Evolutionary conservation across 768 basidiomycete species (phyloP).

Genomic region (Boletus rubropictus): DNA sequence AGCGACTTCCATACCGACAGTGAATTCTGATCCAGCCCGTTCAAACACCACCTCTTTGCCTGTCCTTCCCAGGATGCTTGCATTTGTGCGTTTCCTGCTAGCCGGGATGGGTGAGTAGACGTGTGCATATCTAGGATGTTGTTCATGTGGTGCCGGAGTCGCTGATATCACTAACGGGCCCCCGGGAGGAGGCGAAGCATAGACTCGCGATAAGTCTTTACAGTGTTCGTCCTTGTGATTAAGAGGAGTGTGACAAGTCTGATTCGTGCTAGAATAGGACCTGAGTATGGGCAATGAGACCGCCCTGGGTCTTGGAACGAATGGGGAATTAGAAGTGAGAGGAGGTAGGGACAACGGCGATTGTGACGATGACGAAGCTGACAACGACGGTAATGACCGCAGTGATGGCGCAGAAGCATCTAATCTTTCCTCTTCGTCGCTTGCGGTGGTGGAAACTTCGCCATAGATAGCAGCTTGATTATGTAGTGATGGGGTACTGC

Average conservation of each 20-base stretch:
- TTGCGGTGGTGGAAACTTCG: neutral
- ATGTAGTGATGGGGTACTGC: constrained; percentile 25
- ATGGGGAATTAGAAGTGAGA: constrained; percentile 5
- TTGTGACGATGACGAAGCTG: constrained; percentile 10
- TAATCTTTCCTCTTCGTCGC: constrained; percentile 7
- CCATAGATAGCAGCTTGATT: constrained; percentile 14
- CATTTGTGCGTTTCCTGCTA: constrained; percentile 11
- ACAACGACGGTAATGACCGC: constrained; percentile 22
- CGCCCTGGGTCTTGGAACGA: constrained; percentile 23
- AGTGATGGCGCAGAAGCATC: constrained; percentile 25
- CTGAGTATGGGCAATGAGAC: constrained; percentile 19
- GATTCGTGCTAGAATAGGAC: constrained; percentile 1
- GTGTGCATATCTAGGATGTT: constrained; percentile 28
- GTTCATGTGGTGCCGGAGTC: constrained; percentile 16
- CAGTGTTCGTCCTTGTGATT: constrained; percentile 15
- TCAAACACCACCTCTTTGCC: constrained; percentile 24
- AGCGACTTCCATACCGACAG: constrained; percentile 28
- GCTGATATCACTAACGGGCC: constrained; percentile 22
- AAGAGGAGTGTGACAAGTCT: constrained; percentile 16
- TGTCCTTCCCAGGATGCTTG: constrained; percentile 7
- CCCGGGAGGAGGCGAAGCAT: constrained; percentile 27
- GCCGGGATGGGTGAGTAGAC: constrained; percentile 16
- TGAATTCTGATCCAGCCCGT: constrained; percentile 24
- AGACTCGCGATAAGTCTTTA: constrained; percentile 28
- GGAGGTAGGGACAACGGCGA: constrained; percentile 8